These are phyloP conservation scores for Hygrophila difformis DNA, from an alignment of 257 asterid species.

Conservation along the genomic window DNA sequence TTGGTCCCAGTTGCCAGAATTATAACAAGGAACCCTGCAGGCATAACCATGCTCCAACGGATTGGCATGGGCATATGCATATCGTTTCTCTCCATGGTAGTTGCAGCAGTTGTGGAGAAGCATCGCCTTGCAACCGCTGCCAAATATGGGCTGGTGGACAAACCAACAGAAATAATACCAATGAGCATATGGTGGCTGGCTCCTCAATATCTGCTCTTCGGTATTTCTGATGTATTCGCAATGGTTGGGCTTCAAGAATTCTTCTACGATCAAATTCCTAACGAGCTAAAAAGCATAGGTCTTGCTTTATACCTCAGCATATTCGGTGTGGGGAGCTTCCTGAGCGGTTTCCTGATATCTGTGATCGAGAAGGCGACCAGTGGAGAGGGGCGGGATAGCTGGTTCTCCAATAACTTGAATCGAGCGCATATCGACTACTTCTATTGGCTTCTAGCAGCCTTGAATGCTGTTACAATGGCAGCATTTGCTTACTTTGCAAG, in stretches of 20 bases:
- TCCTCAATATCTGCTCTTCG: conserved; percentile 41
- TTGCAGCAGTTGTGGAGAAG: conserved; percentile 33
- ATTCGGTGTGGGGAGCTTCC: conserved; percentile 36
- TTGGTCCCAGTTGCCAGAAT: conserved; percentile 42
- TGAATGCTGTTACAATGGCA: conserved; percentile 13
- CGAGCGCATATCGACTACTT: conserved; percentile 52
- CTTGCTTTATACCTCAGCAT: conserved; percentile 29
- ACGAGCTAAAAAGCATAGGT: conserved; percentile 33
- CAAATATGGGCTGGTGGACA: conserved; percentile 23
- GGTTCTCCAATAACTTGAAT: conserved; percentile 46
- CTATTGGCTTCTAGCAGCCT: conserved; percentile 36
- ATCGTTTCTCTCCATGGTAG: conserved; percentile 22
- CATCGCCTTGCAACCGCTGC: conserved; percentile 29
- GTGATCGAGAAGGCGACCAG: conserved; percentile 26
- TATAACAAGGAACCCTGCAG: conserved; percentile 33
- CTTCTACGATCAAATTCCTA: conserved; percentile 46
- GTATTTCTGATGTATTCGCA: conserved; percentile 28
- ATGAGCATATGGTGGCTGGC: conserved; percentile 68
- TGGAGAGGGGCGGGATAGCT: conserved; percentile 21
- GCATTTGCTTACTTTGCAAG: conserved; percentile 22
- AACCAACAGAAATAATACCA: conserved; percentile 31
- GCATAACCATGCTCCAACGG: conserved; percentile 39
- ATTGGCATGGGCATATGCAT: conserved; percentile 27
- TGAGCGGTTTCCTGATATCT: conserved; percentile 40
- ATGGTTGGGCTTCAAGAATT: conserved; percentile 44